Evolutionary conservation across 352 stramenopile species (phyloP).

Genomic region (Pythium aristosporum): DNA sequence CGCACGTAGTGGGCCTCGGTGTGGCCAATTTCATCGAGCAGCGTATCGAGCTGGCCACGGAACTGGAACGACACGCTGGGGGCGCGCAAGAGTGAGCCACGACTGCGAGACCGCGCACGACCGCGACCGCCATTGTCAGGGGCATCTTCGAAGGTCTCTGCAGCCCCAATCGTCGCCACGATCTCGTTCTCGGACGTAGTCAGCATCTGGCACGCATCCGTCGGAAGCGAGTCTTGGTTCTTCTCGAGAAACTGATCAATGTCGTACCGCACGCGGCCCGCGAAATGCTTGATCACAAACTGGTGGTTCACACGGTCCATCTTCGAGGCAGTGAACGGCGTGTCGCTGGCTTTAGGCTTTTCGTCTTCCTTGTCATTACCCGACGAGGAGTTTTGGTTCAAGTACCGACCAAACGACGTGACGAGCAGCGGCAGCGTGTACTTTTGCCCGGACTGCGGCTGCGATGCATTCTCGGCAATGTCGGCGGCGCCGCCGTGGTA

Average conservation of each 20-base stretch:
- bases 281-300: slow-evolving; percentile 84
- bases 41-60: slow-evolving; percentile 89
- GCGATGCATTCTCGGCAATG: slow-evolving; percentile 29
- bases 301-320: slow-evolving; percentile 81
- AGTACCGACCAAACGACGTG: slow-evolving; percentile 67
- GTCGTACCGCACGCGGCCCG: slow-evolving; percentile 71
- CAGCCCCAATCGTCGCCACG: slow-evolving; percentile 52
- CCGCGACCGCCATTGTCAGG: slow-evolving; percentile 15
- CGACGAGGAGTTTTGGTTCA: slow-evolving; percentile 34
- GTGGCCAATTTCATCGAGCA: slow-evolving; percentile 93
- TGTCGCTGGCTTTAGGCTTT: slow-evolving; percentile 31
- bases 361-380: slow-evolving; percentile 33
- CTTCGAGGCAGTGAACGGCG: slow-evolving; percentile 77
- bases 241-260: slow-evolving; percentile 86
- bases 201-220: slow-evolving; percentile 57
- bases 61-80: slow-evolving; percentile 92
- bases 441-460: slow-evolving; percentile 43
- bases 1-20: slow-evolving; percentile 98
- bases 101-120: slow-evolving; percentile 19
- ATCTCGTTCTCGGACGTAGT: slow-evolving; percentile 62
- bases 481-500: slow-evolving; percentile 49
- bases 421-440: slow-evolving; percentile 57
- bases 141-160: slow-evolving; percentile 51
- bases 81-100: slow-evolving; percentile 52
- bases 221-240: slow-evolving; percentile 79